Conservation (phyloP, 768 basidiomycete genomes). For the Kwoniella heveanensis region DNA sequence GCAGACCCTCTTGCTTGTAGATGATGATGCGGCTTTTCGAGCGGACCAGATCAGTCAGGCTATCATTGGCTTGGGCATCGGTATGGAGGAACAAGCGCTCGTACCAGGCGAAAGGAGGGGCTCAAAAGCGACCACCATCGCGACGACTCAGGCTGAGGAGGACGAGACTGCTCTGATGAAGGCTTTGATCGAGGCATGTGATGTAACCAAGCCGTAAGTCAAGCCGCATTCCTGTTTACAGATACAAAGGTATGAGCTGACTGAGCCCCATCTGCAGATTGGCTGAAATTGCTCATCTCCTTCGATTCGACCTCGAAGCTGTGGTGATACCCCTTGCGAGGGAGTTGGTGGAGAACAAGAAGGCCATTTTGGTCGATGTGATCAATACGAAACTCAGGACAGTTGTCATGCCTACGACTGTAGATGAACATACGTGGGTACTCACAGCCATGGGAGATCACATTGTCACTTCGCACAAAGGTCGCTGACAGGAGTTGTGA, state of each 20-base stretch:
- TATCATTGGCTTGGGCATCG: slow-evolving; percentile 38
- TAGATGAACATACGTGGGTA: slow-evolving; percentile 47
- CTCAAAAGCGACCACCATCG: slow-evolving; percentile 9
- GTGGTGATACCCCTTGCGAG: slow-evolving; percentile 89
- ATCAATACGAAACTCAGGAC: slow-evolving; percentile 79
- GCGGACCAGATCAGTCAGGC: slow-evolving; percentile 60
- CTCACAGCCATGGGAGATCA: too few relatives aligned
- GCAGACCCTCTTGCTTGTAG: slow-evolving; percentile 83
- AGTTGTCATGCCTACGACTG: slow-evolving; percentile 67
- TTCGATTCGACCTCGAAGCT: slow-evolving; percentile 50
- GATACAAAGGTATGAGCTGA: too few relatives aligned
- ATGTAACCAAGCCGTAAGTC: slow-evolving; percentile 50
- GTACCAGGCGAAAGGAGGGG: slow-evolving; percentile 19
- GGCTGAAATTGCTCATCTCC: slow-evolving; percentile 50
- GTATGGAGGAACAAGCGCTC: slow-evolving; percentile 4
- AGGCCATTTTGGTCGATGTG: slow-evolving; percentile 85
- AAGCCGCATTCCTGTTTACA: too few relatives aligned
- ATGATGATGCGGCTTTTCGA: slow-evolving; percentile 61
- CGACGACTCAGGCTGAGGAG: slow-evolving; percentile 53
- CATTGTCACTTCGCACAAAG: too few relatives aligned
- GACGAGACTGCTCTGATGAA: slow-evolving; percentile 48
- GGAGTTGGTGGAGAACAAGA: slow-evolving; percentile 85
- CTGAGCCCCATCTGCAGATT: slow-evolving; percentile 17
- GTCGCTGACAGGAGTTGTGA: not conserved
- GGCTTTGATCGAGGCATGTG: slow-evolving; percentile 45